These are phyloP conservation scores for Trichaptum fuscoviolaceum DNA, from an alignment of 768 basidiomycete species.

Conservation along the genomic window DNA sequence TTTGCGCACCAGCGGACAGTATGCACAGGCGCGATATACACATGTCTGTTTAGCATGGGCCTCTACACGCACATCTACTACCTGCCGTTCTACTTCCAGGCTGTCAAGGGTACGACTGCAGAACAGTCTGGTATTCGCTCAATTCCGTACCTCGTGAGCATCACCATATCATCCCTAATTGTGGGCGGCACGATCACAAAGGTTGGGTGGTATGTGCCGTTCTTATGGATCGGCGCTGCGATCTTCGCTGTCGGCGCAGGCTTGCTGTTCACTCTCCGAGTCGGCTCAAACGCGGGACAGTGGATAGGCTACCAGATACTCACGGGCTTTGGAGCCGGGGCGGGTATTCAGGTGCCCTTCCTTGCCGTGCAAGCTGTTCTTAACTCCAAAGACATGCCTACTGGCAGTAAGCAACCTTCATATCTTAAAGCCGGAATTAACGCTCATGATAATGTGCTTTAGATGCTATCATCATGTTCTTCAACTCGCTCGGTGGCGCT, in stretches of 20 bases:
- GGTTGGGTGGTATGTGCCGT: constrained; percentile 28
- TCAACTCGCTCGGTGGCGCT: constrained; percentile 18
- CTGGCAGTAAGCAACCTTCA: constrained; percentile 3
- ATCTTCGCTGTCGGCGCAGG: constrained; percentile 17
- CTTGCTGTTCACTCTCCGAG: constrained; percentile 12
- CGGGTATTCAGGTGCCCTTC: constrained; percentile 19
- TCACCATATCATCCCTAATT: constrained; percentile 17
- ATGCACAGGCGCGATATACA: not conserved
- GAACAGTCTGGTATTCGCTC: constrained; percentile 27
- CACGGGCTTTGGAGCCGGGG: constrained; percentile 20
- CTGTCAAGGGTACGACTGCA: constrained; percentile 24
- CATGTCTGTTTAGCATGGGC: constrained; percentile 1
- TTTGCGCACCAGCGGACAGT: constrained; percentile 1
- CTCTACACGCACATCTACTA: constrained; percentile 14
- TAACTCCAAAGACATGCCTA: not conserved
- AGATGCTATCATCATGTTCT: constrained; percentile 26
- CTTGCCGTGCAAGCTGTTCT: constrained; percentile 26
- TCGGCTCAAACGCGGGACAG: not conserved
- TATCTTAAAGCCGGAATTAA: not conserved
- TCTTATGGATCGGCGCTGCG: constrained; percentile 29
- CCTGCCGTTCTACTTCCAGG: constrained; percentile 23
- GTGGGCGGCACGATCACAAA: constrained; percentile 24
- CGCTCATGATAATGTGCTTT: constrained; percentile 18
- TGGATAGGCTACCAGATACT: constrained; percentile 11
- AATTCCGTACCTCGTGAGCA: constrained; percentile 26